Evolutionary conservation across 257 asterid genomes (phyloP), one percentile per base, ranked within the genome.

Genomic region (Capsicum chinense): DNA sequence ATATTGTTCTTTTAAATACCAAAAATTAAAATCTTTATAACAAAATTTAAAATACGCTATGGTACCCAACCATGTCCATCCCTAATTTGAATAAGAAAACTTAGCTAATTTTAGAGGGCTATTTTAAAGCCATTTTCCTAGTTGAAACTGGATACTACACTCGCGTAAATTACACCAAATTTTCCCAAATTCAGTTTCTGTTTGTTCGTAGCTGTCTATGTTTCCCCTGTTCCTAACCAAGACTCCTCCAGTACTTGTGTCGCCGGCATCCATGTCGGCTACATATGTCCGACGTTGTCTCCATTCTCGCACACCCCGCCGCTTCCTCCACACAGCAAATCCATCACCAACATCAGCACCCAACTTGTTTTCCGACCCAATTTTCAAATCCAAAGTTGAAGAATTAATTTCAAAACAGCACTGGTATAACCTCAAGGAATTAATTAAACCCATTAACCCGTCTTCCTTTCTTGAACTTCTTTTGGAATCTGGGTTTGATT

Each of bases 401-500:
- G 89, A 88, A 21, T 88, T 93, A 48, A 91, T 94, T 84, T 67
- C 89, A n/a, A 79, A 83, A 33, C 97, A 93, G 3, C 92, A 88
- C 63, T 94, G 98, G 97, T 84, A 92, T 60, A 78, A 88, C 62
- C 91, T 94, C 81, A 89, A 87, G 60, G 79, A 92, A 56, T 39
- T 91, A 17, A 82, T 90, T 33, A 81, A 87, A 70, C 87, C 89
- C 80, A 84, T 93, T 79, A 85, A 66, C 68, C 92, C 93, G 16
- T 67, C 85, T 44, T 71, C 58, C 50, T 88, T 94, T 86, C 87
- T 92, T 11, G 90, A 87, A 68, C 92, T 86, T 37, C 89, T 94
- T 71, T 82, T 91, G 79, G 86, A 85, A 33, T 84, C 67, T 88
- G 83, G 82, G 66, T 83, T 90, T 68, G 80, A 86, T 88, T 81